Conservation (phyloP, 345 rosid genomes). For the Mallotus nudiflorus region DNA sequence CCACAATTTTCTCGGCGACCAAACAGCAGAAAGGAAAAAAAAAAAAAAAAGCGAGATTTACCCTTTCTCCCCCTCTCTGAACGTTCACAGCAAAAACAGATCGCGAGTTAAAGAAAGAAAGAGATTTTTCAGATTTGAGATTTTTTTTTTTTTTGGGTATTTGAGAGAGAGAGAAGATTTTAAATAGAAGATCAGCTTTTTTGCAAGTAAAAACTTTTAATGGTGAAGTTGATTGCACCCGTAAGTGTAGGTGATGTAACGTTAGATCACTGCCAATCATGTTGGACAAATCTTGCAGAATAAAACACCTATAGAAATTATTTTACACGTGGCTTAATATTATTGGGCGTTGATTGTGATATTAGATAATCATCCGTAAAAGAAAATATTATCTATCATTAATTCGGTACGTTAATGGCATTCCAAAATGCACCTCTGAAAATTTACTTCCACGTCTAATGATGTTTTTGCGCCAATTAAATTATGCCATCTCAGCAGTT, state of each 20-base stretch:
- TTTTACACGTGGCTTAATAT: neutral
- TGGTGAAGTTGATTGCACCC: neutral
- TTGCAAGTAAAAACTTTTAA: neutral
- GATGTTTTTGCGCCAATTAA: too few relatives aligned
- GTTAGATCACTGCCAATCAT: neutral
- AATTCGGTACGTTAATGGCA: neutral
- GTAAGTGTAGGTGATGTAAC: neutral
- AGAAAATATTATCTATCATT: neutral
- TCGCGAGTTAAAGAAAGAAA: conserved; percentile 22
- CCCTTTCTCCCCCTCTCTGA: conserved; percentile 19
- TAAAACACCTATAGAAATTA: neutral
- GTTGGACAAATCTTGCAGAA: neutral
- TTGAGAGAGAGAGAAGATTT: conserved; percentile 11
- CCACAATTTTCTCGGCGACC: conserved; percentile 7
- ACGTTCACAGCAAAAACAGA: conserved; percentile 28
- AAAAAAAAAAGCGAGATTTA: too few relatives aligned
- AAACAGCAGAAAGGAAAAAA: conserved; percentile 7
- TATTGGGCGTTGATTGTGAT: neutral
- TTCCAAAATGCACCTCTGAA: too few relatives aligned
- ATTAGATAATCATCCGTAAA: neutral
- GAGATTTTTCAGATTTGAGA: conserved; percentile 6
- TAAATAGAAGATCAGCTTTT: neutral
- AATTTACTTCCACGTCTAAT: too few relatives aligned
- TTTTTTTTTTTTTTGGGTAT: too few relatives aligned
- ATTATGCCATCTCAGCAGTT: too few relatives aligned